Evolutionary conservation across 1,284 basidiomycete species (phyloP), one percentile per base, ranked within the genome.

Genomic region (Exobasidium cylindrosporum): DNA sequence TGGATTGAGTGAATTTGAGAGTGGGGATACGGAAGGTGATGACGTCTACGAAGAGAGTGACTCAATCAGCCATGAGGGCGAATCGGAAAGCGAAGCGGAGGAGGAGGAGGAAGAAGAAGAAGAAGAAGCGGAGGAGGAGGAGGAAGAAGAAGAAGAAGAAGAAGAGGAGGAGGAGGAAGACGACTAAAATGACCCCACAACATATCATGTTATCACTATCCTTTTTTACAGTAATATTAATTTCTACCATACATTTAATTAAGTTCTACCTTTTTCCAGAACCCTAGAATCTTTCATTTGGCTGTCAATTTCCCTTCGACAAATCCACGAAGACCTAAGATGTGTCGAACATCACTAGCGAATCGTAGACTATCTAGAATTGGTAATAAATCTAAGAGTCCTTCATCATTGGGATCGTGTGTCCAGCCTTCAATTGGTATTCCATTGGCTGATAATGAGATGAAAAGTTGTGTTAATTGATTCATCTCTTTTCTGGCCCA

Each of bases 351-450:
- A 79, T 99, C 95, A 63, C 87, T 89, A 3, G 94, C 96, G 82
- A 98, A 99, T 31, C 95, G 86, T 63, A 99, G 82, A 57, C 91
- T 93, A 81, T 99, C 95, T 61, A 99, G 86, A 53, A 99, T 88
- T 23, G 95, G 95, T 23, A 99, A 84, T 60, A 97, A 85, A 82
- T 98, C 94, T 56, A 99, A 87, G 53, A 99, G 84, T 10, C 94
- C 95, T 83, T 97, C 92, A 82, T 99, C 95, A 65, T 88, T 88
- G 24, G 93, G 94, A 81, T 99, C 96, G 66, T 93, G 89, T 21
- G 93, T 97, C 95, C 95, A 98, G 49, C 95, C 95, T 83, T 98
- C 95, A 79, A 99, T 92, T 32, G 95, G 96, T 72, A 99, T 92
- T 52, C 94, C 95, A 81, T 99, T 99, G 52, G 91, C 94, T 40